Percentiles rank a stretch among this genome's conserved stretches.
Evolutionary conservation across 192 early-diverging fungal genomes (phyloP).

Genomic region (Backusella tarrabulga): DNA sequence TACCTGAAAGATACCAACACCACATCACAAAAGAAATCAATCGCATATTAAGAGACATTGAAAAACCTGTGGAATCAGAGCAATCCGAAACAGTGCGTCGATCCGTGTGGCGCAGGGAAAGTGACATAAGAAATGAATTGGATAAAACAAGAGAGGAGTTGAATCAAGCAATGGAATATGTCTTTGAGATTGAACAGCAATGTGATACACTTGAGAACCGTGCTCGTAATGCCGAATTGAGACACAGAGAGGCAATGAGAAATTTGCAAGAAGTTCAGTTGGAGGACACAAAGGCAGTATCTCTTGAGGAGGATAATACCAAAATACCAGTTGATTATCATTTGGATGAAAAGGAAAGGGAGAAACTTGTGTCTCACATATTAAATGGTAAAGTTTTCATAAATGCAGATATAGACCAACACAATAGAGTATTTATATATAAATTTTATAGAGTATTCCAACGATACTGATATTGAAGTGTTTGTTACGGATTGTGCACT

Average conservation of each 20-base stretch:
- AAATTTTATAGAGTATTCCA: constrained; percentile 28
- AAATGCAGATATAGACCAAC: no score
- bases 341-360: neutral
- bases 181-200: constrained; percentile 23
- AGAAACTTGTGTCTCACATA: neutral
- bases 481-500: constrained; percentile 66
- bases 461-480: constrained; percentile 66
- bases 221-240: constrained; percentile 15
- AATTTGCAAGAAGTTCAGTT: constrained; percentile 16
- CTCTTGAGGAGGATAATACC: neutral
- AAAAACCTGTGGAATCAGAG: constrained; percentile 38
- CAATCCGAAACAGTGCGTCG: constrained; percentile 25
- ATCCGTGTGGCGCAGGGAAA: constrained; percentile 39
- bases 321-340: neutral
- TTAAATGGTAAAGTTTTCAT: neutral
- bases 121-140: constrained; percentile 39
- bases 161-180: constrained; percentile 22
- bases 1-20: constrained; percentile 69
- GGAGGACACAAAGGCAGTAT: neutral
- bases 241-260: constrained; percentile 23
- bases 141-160: constrained; percentile 26
- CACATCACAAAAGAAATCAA: constrained; percentile 83
- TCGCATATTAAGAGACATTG: constrained; percentile 73
- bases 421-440: no score
- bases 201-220: constrained; percentile 25